phyloP scores from a whole-genome alignment of 1,139 yeast species.

The Arxiozyma slooffiae region DNA sequence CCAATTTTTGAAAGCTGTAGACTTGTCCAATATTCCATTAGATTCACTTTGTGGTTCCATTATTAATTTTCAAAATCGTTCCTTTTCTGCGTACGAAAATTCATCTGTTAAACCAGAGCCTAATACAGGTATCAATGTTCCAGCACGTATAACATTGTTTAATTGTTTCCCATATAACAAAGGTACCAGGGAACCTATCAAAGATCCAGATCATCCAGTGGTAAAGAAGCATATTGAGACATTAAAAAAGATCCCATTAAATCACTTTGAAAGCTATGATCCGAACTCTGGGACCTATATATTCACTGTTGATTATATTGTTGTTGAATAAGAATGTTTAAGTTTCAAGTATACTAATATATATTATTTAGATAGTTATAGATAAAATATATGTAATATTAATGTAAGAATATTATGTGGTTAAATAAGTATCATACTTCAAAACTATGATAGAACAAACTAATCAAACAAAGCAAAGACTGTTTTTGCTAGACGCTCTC shows the following conservation, averaged over 20 bases:
- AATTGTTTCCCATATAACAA: conserved; percentile 70
- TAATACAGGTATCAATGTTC: conserved; percentile 82
- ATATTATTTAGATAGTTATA: not conserved
- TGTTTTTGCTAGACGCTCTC: too few relatives aligned
- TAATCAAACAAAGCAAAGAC: too few relatives aligned
- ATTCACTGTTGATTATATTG: conserved; percentile 34
- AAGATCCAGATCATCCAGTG: conserved; percentile 66
- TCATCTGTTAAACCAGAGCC: conserved; percentile 47
- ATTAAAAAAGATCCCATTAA: conserved; percentile 49
- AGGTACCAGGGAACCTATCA: conserved; percentile 61
- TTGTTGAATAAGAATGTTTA: not conserved
- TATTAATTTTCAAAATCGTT: conserved; percentile 43
- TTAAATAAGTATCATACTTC: not conserved
- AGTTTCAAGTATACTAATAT: too few relatives aligned
- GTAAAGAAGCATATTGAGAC: conserved; percentile 60
- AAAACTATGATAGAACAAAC: not conserved
- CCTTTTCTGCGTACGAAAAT: conserved; percentile 68
- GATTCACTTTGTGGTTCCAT: conserved; percentile 57
- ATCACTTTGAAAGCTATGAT: conserved; percentile 66
- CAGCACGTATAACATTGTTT: conserved; percentile 61
- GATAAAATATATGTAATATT: too few relatives aligned
- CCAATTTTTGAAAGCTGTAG: conserved; percentile 72
- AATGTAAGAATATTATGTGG: too few relatives aligned
- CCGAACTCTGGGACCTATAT: conserved; percentile 76
- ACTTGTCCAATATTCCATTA: conserved; percentile 56